A percentile compares a stretch with the other conserved stretches of the same genome.
Conservation (phyloP, 805 yeast genomes). For the Wickerhamiella alocasiicola region DNA sequence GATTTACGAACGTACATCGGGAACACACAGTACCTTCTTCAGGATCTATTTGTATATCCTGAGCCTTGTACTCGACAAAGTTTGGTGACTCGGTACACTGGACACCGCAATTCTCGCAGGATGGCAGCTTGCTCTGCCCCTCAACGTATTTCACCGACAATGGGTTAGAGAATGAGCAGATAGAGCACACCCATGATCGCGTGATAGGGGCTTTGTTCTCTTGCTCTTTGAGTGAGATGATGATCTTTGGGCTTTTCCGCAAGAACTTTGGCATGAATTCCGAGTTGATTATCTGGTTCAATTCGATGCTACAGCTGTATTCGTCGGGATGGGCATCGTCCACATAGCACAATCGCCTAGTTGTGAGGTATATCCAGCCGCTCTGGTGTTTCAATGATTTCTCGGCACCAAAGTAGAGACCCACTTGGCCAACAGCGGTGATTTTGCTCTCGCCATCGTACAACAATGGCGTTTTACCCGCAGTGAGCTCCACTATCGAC, state of each 20-base stretch:
- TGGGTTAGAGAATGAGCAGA: slow-evolving; percentile 62
- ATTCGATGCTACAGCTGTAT: slow-evolving; percentile 37
- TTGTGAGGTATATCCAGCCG: slow-evolving; percentile 72
- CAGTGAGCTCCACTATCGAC: slow-evolving; percentile 23
- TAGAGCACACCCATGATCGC: slow-evolving; percentile 70
- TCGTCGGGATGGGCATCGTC: slow-evolving; percentile 36
- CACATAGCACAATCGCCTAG: slow-evolving; percentile 58
- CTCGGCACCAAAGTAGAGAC: slow-evolving; percentile 58
- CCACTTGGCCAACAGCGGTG: slow-evolving; percentile 43
- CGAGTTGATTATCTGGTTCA: slow-evolving; percentile 32
- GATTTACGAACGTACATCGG: slow-evolving; percentile 70
- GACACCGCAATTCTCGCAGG: slow-evolving; percentile 55
- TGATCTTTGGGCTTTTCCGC: slow-evolving; percentile 69
- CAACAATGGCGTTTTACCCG: slow-evolving; percentile 27
- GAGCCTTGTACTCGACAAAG: not conserved
- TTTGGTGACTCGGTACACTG: slow-evolving; percentile 23
- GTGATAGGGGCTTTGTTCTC: slow-evolving; percentile 12
- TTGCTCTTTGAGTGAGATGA: slow-evolving; percentile 22
- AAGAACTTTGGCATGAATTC: slow-evolving; percentile 44
- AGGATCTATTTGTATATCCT: not conserved
- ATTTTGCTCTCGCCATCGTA: slow-evolving; percentile 38
- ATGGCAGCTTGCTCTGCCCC: slow-evolving; percentile 29
- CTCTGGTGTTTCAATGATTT: slow-evolving; percentile 52
- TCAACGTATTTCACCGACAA: slow-evolving; percentile 27
- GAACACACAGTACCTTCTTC: slow-evolving; percentile 32